Percentiles rank a stretch among this genome's conserved stretches.
Conservation (phyloP, 2,329 filamentous ascomycete genomes). For the Diaporthe destruens region DNA sequence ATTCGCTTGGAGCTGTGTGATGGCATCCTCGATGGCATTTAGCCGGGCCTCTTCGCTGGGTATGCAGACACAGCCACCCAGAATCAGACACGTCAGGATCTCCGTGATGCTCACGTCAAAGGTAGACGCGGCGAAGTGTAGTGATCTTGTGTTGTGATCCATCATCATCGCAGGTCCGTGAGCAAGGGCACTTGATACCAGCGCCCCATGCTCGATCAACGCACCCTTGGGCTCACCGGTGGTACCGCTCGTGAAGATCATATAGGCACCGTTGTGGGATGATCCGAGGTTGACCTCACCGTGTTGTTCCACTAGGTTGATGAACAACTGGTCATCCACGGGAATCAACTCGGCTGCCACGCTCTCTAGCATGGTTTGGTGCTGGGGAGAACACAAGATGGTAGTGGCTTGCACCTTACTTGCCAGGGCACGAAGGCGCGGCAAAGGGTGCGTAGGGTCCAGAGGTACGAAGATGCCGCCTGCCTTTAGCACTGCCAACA, state of each 20-base stretch:
- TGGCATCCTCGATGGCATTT: constrained; percentile 52
- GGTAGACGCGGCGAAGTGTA: constrained; percentile 65
- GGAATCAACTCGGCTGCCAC: constrained; percentile 17
- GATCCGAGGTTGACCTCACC: not conserved
- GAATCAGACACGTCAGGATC: constrained; percentile 63
- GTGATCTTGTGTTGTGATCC: constrained; percentile 56
- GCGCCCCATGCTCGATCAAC: constrained; percentile 46
- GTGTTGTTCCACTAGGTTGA: constrained; percentile 34
- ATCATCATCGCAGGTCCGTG: constrained; percentile 55
- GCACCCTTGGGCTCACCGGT: constrained; percentile 82
- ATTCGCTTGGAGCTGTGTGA: constrained; percentile 42
- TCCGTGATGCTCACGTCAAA: constrained; percentile 69
- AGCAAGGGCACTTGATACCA: constrained; percentile 59
- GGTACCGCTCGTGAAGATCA: constrained; percentile 82
- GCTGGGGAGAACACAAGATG: constrained; percentile 11
- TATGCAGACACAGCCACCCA: constrained; percentile 33
- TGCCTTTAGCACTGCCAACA: constrained; percentile 45
- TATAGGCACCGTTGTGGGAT: constrained; percentile 10
- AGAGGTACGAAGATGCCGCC: constrained; percentile 44
- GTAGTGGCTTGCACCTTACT: not conserved
- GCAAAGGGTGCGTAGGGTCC: constrained; percentile 38
- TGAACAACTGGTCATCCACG: constrained; percentile 4
- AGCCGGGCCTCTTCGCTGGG: constrained; percentile 48
- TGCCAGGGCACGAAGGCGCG: constrained; percentile 9
- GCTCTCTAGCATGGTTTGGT: constrained; percentile 5